Base-by-base conservation (phyloP, 2,329 filamentous ascomycete species). In the Lasiodiplodia gonubiensis region DNA sequence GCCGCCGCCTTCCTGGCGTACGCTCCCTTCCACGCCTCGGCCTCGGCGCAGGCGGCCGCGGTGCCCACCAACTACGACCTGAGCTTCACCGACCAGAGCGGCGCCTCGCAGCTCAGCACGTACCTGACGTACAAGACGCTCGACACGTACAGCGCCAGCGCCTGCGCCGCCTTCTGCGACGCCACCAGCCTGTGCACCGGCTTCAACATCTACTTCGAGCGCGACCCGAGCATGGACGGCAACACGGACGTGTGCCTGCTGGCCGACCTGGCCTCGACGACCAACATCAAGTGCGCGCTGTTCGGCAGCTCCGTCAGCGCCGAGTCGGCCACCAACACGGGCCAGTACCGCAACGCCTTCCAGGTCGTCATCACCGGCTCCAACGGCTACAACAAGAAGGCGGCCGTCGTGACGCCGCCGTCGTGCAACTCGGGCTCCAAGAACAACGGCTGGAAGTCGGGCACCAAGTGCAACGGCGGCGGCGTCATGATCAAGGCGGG, bases 401-500 rank as follows among this genome's bases (percentile, higher is more conserved):
- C 54, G 27, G 42, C 39, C 27, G 51, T 53, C 27, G 37, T 60
- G 25, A 27, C 39, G 5, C 48, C 61, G 4, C 59, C 67, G 7
- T 35, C 25, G 16, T 71, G 52, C 67, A 68, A 54, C 60, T 68
- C 23, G 25, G 66, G 37, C 51, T 54, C 23, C 30, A 46, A 53
- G 18, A 54, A 49, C 48, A 23, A 11, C 23, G 55, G 55, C 1
- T 66, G 35, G 72, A 73, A 64, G 74, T 69, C 71, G 65, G 30
- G 21, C 59, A 37, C 57, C 67, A 59, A 46, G 59, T 60, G 49
- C 69, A 68, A 54, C 72, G 70, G 68, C 25, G 71, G 71, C 25
- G 70, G 69, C 39, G 72, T 75, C 46, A 78, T 78, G 57, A 70
- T 75, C 60, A 75, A 74, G 7, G 74, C 72, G 3, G 70, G 77